Conservation (phyloP, 2,329 filamentous ascomycete species). For the Fonsecaea pedrosoi region DNA sequence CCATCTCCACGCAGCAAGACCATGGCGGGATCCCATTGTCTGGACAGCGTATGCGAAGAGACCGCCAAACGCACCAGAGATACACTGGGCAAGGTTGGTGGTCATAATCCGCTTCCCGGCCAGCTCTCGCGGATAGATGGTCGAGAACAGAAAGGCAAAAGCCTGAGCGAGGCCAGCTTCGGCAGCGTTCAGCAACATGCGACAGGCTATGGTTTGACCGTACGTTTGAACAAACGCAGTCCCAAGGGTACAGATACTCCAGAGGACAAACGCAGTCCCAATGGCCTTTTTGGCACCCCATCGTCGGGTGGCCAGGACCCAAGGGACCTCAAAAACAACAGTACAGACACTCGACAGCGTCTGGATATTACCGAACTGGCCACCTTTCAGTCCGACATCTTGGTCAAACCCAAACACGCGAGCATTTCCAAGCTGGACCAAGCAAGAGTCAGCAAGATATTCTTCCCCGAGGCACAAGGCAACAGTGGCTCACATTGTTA, state of each 20-base stretch:
- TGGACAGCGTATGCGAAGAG: constrained; percentile 33
- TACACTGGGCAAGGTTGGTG: constrained; percentile 20
- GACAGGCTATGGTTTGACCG: constrained; percentile 41
- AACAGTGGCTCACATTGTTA: constrained; percentile 47
- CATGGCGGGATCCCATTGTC: constrained; percentile 25
- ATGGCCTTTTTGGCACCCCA: constrained; percentile 28
- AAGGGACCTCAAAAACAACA: constrained; percentile 29
- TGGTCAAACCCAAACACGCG: constrained; percentile 67
- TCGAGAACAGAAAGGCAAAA: constrained; percentile 28
- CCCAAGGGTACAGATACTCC: constrained; percentile 26
- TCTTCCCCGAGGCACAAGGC: constrained; percentile 42
- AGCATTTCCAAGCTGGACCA: constrained; percentile 52
- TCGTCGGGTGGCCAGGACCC: constrained; percentile 26
- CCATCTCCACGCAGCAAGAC: constrained; percentile 32
- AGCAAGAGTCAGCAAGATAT: constrained; percentile 37
- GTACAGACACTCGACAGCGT: constrained; percentile 30
- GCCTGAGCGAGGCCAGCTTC: constrained; percentile 29
- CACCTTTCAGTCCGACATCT: constrained; percentile 62
- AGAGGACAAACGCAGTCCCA: constrained; percentile 25
- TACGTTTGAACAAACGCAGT: constrained; percentile 43
- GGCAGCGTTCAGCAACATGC: constrained; percentile 42
- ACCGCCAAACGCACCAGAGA: constrained; percentile 34
- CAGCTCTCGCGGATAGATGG: constrained; percentile 25
- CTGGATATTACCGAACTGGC: constrained; percentile 63
- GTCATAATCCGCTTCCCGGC: constrained; percentile 26